A percentile compares a stretch with the other conserved stretches of the same genome.
Conservation (phyloP, 768 basidiomycete species). For the Termitomyces heimii region DNA sequence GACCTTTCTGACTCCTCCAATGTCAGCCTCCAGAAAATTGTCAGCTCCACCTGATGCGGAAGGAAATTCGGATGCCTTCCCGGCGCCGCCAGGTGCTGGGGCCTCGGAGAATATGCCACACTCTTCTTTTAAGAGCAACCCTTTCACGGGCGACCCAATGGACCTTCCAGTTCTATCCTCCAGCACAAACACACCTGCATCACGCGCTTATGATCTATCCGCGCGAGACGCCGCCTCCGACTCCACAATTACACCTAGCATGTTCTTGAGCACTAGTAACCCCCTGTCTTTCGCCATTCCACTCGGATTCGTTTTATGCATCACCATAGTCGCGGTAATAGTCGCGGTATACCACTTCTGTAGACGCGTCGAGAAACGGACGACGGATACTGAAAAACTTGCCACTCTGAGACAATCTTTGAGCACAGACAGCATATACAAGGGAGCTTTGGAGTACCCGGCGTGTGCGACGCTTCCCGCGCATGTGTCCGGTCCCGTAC, state of each 20-base stretch:
- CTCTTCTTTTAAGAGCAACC: neutral
- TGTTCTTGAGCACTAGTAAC: slow-evolving; percentile 19
- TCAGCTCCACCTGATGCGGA: neutral
- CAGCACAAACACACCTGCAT: neutral
- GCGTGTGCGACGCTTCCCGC: slow-evolving; percentile 12
- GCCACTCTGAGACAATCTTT: slow-evolving; percentile 9
- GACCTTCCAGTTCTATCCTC: neutral
- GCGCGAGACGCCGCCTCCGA: slow-evolving; percentile 2
- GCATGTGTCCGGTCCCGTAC: slow-evolving; percentile 12
- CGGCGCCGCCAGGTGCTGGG: neutral
- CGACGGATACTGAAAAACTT: slow-evolving; percentile 14
- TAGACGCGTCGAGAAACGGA: slow-evolving; percentile 16
- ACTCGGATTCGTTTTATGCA: slow-evolving; percentile 24
- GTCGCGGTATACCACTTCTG: slow-evolving; percentile 23
- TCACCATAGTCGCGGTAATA: slow-evolving; percentile 22
- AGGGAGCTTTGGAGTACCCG: slow-evolving; percentile 15
- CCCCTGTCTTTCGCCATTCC: slow-evolving; percentile 27
- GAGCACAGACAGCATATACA: slow-evolving; percentile 11
- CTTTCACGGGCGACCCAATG: neutral
- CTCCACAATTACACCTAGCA: slow-evolving; percentile 8
- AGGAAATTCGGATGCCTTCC: neutral
- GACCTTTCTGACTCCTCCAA: neutral
- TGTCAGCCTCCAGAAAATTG: slow-evolving; percentile 1
- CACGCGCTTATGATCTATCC: neutral
- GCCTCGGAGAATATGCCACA: neutral